Evolutionary conservation across 805 yeast genomes (phyloP).

Genomic region (Clavispora santaluciae): DNA sequence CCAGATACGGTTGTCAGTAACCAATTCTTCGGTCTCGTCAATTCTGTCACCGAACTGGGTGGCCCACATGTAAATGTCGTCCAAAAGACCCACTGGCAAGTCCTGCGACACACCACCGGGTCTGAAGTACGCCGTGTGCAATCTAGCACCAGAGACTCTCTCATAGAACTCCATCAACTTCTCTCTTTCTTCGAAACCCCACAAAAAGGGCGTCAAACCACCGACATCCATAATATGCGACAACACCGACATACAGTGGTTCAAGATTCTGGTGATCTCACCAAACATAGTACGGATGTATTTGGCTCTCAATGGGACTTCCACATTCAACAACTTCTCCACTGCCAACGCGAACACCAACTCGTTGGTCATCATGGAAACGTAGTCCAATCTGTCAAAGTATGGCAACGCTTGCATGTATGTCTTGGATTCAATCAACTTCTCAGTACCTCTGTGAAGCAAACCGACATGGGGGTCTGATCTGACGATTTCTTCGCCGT

Average conservation of each 20-base stretch:
- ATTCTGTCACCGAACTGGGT: constrained; percentile 91
- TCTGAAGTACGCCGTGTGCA: constrained; percentile 83
- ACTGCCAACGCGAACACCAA: constrained; percentile 79
- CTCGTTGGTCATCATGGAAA: constrained; percentile 86
- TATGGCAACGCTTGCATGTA: constrained; percentile 86
- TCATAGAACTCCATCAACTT: constrained; percentile 90
- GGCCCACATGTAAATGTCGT: constrained; percentile 94
- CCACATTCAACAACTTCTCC: constrained; percentile 78
- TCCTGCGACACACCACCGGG: constrained; percentile 93
- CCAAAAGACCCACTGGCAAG: constrained; percentile 78
- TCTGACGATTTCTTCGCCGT: constrained; percentile 84
- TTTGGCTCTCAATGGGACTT: constrained; percentile 80
- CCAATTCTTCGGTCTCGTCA: constrained; percentile 85
- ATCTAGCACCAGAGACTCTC: constrained; percentile 85
- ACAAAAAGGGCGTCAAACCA: constrained; percentile 85
- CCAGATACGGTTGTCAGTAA: constrained; percentile 91
- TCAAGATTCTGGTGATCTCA: constrained; percentile 77
- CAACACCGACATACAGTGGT: constrained; percentile 81
- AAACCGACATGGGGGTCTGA: constrained; percentile 88
- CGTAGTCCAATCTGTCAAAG: constrained; percentile 83
- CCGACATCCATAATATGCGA: constrained; percentile 95
- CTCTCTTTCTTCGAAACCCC: constrained; percentile 94
- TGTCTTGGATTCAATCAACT: constrained; percentile 80
- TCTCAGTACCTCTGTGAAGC: constrained; percentile 85
- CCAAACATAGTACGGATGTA: constrained; percentile 83